Evolutionary conservation across 805 yeast species (phyloP).

Genomic region (Saccharomycopsis babjevae): DNA sequence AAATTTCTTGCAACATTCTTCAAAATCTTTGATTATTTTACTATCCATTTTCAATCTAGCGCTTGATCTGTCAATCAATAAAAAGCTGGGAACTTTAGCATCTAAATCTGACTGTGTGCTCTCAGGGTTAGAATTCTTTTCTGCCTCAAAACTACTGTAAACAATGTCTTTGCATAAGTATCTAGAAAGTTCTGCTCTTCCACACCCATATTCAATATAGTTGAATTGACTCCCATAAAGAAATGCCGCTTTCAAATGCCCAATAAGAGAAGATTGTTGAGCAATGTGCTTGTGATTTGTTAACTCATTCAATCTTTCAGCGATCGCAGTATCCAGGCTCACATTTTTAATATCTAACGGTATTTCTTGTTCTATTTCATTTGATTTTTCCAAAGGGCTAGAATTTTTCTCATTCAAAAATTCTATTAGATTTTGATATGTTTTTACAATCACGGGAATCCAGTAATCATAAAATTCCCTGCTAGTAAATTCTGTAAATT

Average conservation of each 20-base stretch:
- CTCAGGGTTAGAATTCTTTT: constrained; percentile 19
- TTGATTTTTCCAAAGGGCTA: neutral
- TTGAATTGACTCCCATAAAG: constrained; percentile 29
- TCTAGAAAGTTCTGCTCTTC: constrained; percentile 74
- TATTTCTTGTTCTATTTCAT: constrained; percentile 1
- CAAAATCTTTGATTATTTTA: constrained; percentile 49
- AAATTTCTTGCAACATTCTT: constrained; percentile 20
- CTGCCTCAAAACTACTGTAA: constrained; percentile 1
- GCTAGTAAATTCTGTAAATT: neutral
- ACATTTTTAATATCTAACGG: constrained; percentile 22
- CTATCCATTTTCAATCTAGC: constrained; percentile 71
- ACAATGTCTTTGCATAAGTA: constrained; percentile 31
- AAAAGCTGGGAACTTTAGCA: constrained; percentile 27
- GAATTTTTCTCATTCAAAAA: neutral
- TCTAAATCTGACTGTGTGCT: neutral
- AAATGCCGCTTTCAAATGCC: constrained; percentile 39
- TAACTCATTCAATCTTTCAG: constrained; percentile 35
- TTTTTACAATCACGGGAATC: constrained; percentile 28
- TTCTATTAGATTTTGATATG: constrained; percentile 24
- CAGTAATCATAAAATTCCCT: constrained; percentile 21
- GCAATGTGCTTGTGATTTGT: constrained; percentile 62
- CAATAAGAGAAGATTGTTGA: constrained; percentile 76
- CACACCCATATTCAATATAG: constrained; percentile 82
- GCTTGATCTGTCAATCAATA: constrained; percentile 67
- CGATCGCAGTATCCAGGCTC: constrained; percentile 23